Percentiles rank a stretch among this genome's conserved stretches.
phyloP scores from a whole-genome alignment of 495 filamentous ascomycete species.

The Lindgomyces ingoldianus region DNA sequence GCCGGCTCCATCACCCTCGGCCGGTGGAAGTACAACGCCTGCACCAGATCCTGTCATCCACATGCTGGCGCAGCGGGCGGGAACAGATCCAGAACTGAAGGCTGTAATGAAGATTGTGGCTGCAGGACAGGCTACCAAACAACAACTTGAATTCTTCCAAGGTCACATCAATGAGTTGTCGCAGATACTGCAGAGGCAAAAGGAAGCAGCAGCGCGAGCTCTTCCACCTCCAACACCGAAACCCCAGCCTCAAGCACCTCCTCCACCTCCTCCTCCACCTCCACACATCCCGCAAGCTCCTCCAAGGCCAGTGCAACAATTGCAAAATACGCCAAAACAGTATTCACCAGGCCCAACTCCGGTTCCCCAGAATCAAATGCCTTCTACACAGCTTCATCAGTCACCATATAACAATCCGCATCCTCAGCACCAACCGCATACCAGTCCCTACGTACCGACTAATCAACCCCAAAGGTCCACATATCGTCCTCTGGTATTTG shows the following conservation, averaged over 20 bases:
- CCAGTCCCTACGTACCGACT: neutral
- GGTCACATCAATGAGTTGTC: constrained; percentile 89
- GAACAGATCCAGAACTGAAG: constrained; percentile 83
- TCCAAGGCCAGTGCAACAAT: neutral
- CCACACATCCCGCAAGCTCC: neutral
- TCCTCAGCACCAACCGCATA: neutral
- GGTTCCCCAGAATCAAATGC: neutral
- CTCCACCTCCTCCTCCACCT: constrained; percentile 6
- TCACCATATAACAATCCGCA: constrained; percentile 28
- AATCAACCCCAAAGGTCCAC: constrained; percentile 59
- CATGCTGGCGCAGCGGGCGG: constrained; percentile 83
- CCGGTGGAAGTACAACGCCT: constrained; percentile 11
- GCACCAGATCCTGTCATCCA: constrained; percentile 90
- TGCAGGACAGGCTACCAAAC: constrained; percentile 73
- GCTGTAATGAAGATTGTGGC: constrained; percentile 96
- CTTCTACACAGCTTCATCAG: constrained; percentile 11
- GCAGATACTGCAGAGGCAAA: constrained; percentile 54
- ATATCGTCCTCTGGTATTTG: constrained; percentile 69
- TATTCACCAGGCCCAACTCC: constrained; percentile 14
- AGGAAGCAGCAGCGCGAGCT: constrained; percentile 25
- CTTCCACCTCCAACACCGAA: constrained; percentile 15
- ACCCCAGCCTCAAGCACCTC: constrained; percentile 2
- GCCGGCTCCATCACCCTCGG: constrained; percentile 41
- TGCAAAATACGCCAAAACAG: constrained; percentile 7
- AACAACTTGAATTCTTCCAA: constrained; percentile 87